Evolutionary conservation across 1,139 yeast species (phyloP).

Genomic region (Maudiozyma humilis): DNA sequence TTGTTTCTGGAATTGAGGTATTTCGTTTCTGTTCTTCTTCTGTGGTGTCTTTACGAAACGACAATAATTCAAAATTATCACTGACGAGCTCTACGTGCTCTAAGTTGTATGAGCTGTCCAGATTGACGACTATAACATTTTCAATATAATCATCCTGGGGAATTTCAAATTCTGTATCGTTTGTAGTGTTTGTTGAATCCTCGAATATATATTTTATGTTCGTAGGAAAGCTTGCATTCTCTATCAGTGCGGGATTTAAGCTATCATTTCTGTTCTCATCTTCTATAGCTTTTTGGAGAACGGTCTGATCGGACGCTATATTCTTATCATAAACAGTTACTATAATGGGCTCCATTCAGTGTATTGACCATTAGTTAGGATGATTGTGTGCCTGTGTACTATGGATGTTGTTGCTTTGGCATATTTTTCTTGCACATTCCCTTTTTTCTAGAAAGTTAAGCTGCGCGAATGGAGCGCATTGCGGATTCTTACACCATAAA

Average conservation of each 20-base stretch:
- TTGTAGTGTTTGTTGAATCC: constrained; percentile 27
- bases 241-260: constrained; percentile 10
- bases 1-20: too few relatives aligned
- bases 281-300: background rate
- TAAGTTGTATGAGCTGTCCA: constrained; percentile 25
- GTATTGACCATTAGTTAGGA: background rate
- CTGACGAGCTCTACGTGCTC: constrained; percentile 25
- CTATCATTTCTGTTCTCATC: background rate
- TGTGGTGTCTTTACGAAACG: constrained; percentile 6
- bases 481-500: too few relatives aligned
- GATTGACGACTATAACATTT: constrained; percentile 30
- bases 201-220: constrained; percentile 28
- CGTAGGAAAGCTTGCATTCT: constrained; percentile 23
- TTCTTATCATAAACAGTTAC: constrained; percentile 17
- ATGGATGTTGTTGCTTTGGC: too few relatives aligned
- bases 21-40: constrained; percentile 1
- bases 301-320: constrained; percentile 7
- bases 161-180: background rate
- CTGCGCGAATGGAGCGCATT: too few relatives aligned
- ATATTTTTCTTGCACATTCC: too few relatives aligned
- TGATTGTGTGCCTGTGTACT: background rate
- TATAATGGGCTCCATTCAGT: constrained; percentile 8
- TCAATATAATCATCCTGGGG: constrained; percentile 20
- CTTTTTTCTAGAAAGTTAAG: too few relatives aligned
- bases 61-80: constrained; percentile 27